Conservation (phyloP, 345 rosid species). For the Eucalyptus coolabah region DNA sequence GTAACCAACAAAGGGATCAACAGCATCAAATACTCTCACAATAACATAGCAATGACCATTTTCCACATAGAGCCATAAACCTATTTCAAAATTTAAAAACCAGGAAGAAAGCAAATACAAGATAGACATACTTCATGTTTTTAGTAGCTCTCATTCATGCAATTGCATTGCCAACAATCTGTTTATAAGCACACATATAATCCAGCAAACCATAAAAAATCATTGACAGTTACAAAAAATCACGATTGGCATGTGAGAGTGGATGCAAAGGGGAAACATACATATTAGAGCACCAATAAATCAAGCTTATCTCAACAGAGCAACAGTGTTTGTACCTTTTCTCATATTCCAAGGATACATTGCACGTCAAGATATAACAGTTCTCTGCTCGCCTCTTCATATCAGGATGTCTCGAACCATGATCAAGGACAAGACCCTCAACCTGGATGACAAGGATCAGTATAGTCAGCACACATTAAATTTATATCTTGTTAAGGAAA, state of each 20-base stretch:
- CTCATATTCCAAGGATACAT: constrained; percentile 90
- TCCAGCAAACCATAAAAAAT: not conserved
- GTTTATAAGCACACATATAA: not conserved
- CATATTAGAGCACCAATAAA: not conserved
- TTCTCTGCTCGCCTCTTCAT: constrained; percentile 97
- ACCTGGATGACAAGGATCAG: constrained; percentile 22
- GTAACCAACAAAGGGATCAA: not conserved
- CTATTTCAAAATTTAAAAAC: not conserved
- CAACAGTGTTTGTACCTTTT: constrained; percentile 46
- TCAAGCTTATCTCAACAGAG: not conserved
- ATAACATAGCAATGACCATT: not conserved
- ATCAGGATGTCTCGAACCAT: constrained; percentile 99
- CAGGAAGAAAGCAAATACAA: not conserved
- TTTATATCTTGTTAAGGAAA: not conserved
- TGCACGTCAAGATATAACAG: constrained; percentile 88
- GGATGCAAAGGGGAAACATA: not conserved
- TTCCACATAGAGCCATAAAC: not conserved
- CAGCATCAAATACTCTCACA: not conserved
- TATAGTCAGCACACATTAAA: not conserved
- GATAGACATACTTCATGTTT: not conserved
- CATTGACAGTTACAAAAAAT: not conserved
- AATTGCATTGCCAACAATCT: not conserved
- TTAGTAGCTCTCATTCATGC: not conserved
- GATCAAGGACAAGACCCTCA: constrained; percentile 98
- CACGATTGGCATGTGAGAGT: not conserved